These are phyloP conservation scores for Schizophyllum amplum DNA, from an alignment of 1,284 basidiomycete genomes.

Conservation along the genomic window DNA sequence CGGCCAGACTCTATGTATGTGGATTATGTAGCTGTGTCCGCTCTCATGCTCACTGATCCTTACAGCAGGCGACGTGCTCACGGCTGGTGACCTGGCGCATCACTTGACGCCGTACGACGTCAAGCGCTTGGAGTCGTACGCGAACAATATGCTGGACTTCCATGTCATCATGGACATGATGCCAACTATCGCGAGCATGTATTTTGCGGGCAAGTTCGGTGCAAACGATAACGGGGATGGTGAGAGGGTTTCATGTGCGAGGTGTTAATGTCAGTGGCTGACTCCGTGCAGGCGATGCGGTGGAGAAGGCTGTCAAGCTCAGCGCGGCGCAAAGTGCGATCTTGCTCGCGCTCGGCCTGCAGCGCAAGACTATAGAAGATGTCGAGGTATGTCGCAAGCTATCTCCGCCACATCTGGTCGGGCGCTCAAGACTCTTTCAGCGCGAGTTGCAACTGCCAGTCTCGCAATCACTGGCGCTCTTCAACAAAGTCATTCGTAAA, in stretches of 20 bases:
- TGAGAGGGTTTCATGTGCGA: slow-evolving; percentile 10
- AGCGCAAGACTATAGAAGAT: slow-evolving; percentile 88
- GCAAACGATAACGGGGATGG: neutral
- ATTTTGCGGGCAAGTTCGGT: slow-evolving; percentile 71
- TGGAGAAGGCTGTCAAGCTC: slow-evolving; percentile 44
- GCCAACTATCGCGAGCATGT: slow-evolving; percentile 72
- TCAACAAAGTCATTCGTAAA: slow-evolving; percentile 87
- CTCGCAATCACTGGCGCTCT: slow-evolving; percentile 84
- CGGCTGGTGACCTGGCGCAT: slow-evolving; percentile 54
- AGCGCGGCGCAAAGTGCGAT: slow-evolving; percentile 87
- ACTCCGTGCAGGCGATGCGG: neutral
- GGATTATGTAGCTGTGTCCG: too few species aligned
- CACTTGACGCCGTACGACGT: slow-evolving; percentile 90
- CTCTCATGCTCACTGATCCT: too few species aligned
- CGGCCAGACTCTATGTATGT: too few species aligned
- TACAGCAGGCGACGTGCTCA: too few species aligned
- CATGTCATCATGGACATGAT: slow-evolving; percentile 93
- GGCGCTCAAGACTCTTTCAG: slow-evolving; percentile 25
- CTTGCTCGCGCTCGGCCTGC: slow-evolving; percentile 83
- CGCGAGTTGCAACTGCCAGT: slow-evolving; percentile 77
- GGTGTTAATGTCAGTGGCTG: slow-evolving; percentile 14
- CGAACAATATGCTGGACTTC: slow-evolving; percentile 94
- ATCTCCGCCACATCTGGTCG: neutral
- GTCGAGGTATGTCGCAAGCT: slow-evolving; percentile 53
- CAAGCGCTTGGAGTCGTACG: slow-evolving; percentile 92